A percentile compares a stretch with the other conserved stretches of the same genome.
phyloP scores from a whole-genome alignment of 306 rosid genomes.

The Citrullus mucosospermus region DNA sequence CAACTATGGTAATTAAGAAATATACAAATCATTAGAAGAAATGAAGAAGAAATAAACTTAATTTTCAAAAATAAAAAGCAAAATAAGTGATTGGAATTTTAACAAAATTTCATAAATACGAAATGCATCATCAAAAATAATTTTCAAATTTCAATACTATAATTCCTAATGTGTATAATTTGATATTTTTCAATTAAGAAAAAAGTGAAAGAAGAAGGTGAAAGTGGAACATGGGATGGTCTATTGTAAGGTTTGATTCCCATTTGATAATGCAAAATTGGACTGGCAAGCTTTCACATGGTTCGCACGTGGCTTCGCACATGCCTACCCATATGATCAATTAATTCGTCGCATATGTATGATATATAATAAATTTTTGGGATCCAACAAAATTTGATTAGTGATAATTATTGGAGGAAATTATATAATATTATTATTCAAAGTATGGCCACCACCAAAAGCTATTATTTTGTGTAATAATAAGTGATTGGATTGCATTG shows the following conservation, averaged over 20 bases:
- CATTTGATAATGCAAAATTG: neutral
- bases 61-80: too few species aligned
- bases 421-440: neutral
- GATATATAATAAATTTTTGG: neutral
- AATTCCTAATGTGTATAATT: too few species aligned
- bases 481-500: neutral
- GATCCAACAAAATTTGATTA: constrained; percentile 6
- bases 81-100: neutral
- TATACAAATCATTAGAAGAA: too few species aligned
- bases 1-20: too few species aligned
- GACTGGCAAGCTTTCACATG: neutral
- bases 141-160: neutral
- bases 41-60: too few species aligned
- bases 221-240: neutral
- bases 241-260: neutral
- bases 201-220: neutral
- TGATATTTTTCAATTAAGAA: too few species aligned
- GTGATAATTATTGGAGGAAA: neutral
- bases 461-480: neutral
- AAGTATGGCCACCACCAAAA: neutral
- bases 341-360: neutral
- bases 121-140: too few species aligned
- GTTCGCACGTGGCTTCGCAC: constrained; percentile 1
- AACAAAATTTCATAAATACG: neutral
- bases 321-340: constrained; percentile 3